phyloP scores from a whole-genome alignment of 495 filamentous ascomycete genomes.

The Terfezia claveryi region DNA sequence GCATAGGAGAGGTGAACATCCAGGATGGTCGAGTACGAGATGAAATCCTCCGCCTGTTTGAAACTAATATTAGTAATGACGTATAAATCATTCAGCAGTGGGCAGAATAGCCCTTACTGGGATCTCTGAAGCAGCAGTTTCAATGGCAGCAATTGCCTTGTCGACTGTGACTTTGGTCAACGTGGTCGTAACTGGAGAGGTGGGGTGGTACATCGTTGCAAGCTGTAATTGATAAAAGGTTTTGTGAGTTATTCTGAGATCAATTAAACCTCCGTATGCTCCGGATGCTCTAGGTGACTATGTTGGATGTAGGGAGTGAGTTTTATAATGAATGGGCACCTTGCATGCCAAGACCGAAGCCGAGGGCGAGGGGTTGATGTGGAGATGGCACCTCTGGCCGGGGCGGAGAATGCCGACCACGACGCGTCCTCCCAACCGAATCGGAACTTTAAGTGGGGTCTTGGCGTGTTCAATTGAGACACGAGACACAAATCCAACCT shows the following conservation, averaged over 20 bases:
- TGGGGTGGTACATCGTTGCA: not conserved
- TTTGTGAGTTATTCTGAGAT: no score
- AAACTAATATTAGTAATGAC: not conserved
- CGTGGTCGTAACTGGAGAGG: not conserved
- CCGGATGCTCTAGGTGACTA: no score
- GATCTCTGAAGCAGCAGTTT: slow-evolving; percentile 16
- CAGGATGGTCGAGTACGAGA: slow-evolving; percentile 19
- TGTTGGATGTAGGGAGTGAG: no score
- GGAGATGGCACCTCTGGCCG: no score
- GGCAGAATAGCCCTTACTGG: slow-evolving; percentile 4
- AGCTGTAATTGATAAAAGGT: no score
- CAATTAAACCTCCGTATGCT: no score
- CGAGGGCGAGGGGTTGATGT: no score
- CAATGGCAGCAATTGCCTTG: slow-evolving; percentile 19
- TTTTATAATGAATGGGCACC: no score
- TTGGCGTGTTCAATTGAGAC: not conserved
- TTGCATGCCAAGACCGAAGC: no score
- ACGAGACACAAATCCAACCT: no score
- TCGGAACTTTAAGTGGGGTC: not conserved
- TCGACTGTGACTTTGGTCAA: slow-evolving; percentile 11
- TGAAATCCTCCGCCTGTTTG: slow-evolving; percentile 16
- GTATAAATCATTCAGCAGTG: not conserved
- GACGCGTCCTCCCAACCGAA: no score
- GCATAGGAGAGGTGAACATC: slow-evolving; percentile 19
- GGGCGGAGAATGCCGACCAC: no score